A percentile compares a stretch with the other conserved stretches of the same genome.
Evolutionary conservation across 2,329 filamentous ascomycete genomes (phyloP).

Genomic region (Beauveria brongniartii): DNA sequence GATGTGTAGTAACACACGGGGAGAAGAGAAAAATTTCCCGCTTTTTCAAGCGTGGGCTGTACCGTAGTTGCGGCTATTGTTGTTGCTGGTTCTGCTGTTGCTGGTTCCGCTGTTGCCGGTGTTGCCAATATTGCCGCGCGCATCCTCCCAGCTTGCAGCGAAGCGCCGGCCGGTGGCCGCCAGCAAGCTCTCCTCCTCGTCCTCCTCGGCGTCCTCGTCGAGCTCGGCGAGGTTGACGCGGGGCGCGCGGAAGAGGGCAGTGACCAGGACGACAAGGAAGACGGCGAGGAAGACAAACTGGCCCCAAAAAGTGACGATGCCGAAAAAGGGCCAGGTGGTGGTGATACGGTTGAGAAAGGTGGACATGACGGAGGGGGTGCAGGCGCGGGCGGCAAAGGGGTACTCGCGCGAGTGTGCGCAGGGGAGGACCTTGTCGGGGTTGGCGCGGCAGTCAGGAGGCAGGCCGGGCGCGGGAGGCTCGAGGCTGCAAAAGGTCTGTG

Average conservation of each 20-base stretch:
- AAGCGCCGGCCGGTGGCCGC: slow-evolving; percentile 76
- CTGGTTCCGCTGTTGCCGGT: background rate
- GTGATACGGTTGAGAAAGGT: slow-evolving; percentile 90
- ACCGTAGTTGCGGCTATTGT: slow-evolving; percentile 6
- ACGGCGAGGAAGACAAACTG: slow-evolving; percentile 85
- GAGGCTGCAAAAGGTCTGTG: slow-evolving; percentile 86
- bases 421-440: slow-evolving; percentile 63
- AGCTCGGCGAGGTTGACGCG: slow-evolving; percentile 66
- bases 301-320: slow-evolving; percentile 87
- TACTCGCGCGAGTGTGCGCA: slow-evolving; percentile 73
- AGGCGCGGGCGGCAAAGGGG: slow-evolving; percentile 66
- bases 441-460: slow-evolving; percentile 66
- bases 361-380: slow-evolving; percentile 84
- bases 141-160: slow-evolving; percentile 81
- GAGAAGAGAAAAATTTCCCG: background rate
- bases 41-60: background rate
- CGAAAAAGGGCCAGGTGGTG: slow-evolving; percentile 92
- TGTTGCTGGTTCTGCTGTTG: too few species aligned
- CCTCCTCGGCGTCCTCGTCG: slow-evolving; percentile 83
- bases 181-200: slow-evolving; percentile 87
- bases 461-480: slow-evolving; percentile 52
- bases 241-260: slow-evolving; percentile 72
- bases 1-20: background rate
- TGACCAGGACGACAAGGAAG: slow-evolving; percentile 74
- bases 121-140: slow-evolving; percentile 46